Evolutionary conservation across 176 grass and related monocot species (phyloP), one percentile per base, ranked within the genome.

Genomic region (Hordeum marinum): DNA sequence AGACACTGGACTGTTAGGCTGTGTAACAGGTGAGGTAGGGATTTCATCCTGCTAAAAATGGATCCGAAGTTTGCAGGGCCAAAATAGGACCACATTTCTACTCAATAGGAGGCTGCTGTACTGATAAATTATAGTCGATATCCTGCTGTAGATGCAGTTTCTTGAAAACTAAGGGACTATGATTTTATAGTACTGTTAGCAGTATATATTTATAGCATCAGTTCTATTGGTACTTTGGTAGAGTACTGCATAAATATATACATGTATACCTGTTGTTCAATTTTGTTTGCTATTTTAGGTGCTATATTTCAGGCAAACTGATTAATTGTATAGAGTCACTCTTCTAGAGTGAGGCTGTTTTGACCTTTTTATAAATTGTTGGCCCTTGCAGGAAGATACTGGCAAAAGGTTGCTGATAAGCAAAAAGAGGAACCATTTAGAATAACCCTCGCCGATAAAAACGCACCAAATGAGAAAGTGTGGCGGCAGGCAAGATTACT

Each of bases 391-490:
- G 92, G 92, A 88, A 87, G 65, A 86, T 98, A 98, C 82, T 98
- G 95, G 95, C 90, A 85, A 70, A 94, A 88, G 45, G 89, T 98
- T 84, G 91, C 90, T 52, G 90, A 93, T 88, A 87, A 91, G 80
- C 66, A 75, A 24, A 93, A 80, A 81, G 91, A 93, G 75, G 91
- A 91, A 80, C 95, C 92, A 70, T 89, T 81, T 87, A 58, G 89
- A 79, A 94, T 94, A 91, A 98, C 92, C 54, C 85, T 94, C 36
- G 95, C 95, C 67, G 92, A 98, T 78, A 98, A 98, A 90, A 98
- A 98, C 86, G 92, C 95, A 64, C 95, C 92, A 84, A 94, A 98
- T 17, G 92, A 94, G 85, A 85, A 94, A 88, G 95, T 97, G 61
- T 98, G 95, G 95, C 89, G 80, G 64, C 92, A 94, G 92, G 95